These are phyloP conservation scores for Xylariales sp. DNA, from an alignment of 2,329 filamentous ascomycete genomes.

Conservation along the genomic window DNA sequence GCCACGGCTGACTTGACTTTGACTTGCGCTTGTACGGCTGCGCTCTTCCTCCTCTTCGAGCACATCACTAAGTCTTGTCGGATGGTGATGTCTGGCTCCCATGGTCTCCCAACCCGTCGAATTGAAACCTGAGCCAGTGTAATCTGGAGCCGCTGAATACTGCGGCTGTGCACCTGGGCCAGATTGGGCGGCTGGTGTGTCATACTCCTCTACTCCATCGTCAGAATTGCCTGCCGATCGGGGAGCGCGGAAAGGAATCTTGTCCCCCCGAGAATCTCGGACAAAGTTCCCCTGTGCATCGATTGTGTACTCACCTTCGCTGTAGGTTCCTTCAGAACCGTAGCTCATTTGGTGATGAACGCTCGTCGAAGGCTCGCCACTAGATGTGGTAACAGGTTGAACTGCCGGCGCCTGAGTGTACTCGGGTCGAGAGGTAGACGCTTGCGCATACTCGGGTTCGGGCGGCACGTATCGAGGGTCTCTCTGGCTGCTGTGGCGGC, in stretches of 20 bases:
- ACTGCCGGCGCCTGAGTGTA: constrained; percentile 37
- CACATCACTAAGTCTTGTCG: constrained; percentile 83
- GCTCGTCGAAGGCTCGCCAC: constrained; percentile 31
- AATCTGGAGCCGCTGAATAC: constrained; percentile 49
- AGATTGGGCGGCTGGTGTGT: constrained; percentile 43
- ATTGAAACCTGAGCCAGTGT: constrained; percentile 62
- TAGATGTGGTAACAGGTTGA: constrained; percentile 34
- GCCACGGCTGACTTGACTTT: constrained; percentile 54
- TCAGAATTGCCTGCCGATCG: constrained; percentile 36
- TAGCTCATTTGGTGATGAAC: constrained; percentile 44
- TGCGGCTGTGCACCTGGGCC: constrained; percentile 19
- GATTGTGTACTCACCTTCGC: constrained; percentile 68
- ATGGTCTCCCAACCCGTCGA: constrained; percentile 67
- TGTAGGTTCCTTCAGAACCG: constrained; percentile 58
- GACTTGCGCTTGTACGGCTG: constrained; percentile 68
- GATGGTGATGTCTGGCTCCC: constrained; percentile 74
- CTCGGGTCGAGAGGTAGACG: constrained; percentile 27
- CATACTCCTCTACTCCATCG: constrained; percentile 50
- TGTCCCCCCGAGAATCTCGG: constrained; percentile 56
- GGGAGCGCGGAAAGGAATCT: constrained; percentile 47
- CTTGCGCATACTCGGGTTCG: constrained; percentile 23
- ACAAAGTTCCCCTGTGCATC: constrained; percentile 58
- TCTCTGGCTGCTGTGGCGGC: constrained; percentile 44
- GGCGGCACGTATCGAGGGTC: constrained; percentile 28
- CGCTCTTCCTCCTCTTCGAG: constrained; percentile 81